A percentile compares a stretch with the other conserved stretches of the same genome.
These are phyloP conservation scores for Pseudogymnoascus sp. DNA, from an alignment of 2,329 filamentous ascomycete species.

Conservation along the genomic window DNA sequence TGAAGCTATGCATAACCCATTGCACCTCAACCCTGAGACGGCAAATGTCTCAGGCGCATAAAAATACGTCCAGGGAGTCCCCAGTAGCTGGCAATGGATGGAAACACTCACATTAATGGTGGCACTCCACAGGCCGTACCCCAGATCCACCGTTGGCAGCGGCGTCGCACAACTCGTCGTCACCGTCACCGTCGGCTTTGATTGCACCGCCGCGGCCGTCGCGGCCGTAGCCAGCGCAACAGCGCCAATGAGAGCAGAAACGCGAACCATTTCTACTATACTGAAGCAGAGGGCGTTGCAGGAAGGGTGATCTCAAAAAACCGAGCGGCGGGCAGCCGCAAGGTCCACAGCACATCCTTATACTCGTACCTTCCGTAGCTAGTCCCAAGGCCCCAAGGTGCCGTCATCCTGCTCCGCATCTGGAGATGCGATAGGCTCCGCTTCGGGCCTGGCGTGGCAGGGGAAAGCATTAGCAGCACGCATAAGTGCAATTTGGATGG, in stretches of 20 bases:
- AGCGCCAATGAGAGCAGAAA: not conserved
- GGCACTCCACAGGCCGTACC: slow-evolving; percentile 26
- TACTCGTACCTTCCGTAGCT: not conserved
- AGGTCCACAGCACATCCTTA: not conserved
- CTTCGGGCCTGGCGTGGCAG: not conserved
- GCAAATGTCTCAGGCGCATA: not conserved
- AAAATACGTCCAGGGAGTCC: not conserved
- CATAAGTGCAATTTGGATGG: not conserved
- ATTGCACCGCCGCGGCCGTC: not conserved
- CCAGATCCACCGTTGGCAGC: slow-evolving; percentile 25
- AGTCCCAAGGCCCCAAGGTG: not conserved
- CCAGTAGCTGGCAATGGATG: not conserved
- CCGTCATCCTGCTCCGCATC: not conserved
- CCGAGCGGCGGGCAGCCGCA: not conserved
- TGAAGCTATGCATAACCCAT: not conserved
- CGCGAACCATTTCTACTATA: slow-evolving; percentile 4
- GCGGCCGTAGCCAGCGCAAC: not conserved
- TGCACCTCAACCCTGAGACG: not conserved
- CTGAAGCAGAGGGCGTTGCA: not conserved
- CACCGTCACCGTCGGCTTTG: no score
- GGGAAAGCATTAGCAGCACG: not conserved
- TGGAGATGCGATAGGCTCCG: not conserved
- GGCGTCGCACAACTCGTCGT: not conserved
- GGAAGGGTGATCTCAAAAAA: not conserved
- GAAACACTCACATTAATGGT: slow-evolving; percentile 24